phyloP scores from a whole-genome alignment of 257 asterid species.

The Ballota nigra region DNA sequence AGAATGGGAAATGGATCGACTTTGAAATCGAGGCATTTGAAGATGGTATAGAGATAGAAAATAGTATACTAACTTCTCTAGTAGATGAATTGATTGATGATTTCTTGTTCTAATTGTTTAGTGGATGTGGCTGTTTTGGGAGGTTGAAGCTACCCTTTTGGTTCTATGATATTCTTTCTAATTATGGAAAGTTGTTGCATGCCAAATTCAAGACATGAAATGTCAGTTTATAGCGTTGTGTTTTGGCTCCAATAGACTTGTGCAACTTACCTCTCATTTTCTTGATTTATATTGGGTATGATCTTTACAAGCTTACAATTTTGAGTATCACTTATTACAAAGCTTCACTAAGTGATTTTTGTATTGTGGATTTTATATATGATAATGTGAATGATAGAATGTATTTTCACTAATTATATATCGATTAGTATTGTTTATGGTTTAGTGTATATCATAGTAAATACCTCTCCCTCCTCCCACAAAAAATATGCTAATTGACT shows the following conservation, averaged over 20 bases:
- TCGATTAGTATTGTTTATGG: too few species aligned
- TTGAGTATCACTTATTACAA: not conserved
- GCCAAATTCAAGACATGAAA: conserved; percentile 15
- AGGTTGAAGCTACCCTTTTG: not conserved
- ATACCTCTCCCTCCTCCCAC: too few species aligned
- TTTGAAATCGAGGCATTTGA: conserved; percentile 70
- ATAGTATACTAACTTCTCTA: conserved; percentile 56
- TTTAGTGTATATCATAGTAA: too few species aligned
- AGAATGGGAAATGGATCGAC: conserved; percentile 82
- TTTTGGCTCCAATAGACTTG: not conserved
- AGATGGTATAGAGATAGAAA: conserved; percentile 81
- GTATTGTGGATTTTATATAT: not conserved
- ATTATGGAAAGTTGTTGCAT: conserved; percentile 9
- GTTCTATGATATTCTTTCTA: conserved; percentile 27
- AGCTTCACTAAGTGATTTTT: not conserved
- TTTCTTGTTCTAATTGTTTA: conserved; percentile 36
- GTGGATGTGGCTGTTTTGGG: conserved; percentile 20
- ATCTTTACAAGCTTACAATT: not conserved
- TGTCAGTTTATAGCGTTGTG: not conserved
- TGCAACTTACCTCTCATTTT: not conserved
- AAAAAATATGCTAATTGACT: too few species aligned
- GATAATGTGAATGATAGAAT: not conserved
- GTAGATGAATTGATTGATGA: conserved; percentile 76
- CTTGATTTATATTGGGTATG: not conserved
- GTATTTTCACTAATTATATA: not conserved